These are phyloP conservation scores for Ceratobasidium sp. DNA, from an alignment of 1,284 basidiomycete species.

Conservation along the genomic window DNA sequence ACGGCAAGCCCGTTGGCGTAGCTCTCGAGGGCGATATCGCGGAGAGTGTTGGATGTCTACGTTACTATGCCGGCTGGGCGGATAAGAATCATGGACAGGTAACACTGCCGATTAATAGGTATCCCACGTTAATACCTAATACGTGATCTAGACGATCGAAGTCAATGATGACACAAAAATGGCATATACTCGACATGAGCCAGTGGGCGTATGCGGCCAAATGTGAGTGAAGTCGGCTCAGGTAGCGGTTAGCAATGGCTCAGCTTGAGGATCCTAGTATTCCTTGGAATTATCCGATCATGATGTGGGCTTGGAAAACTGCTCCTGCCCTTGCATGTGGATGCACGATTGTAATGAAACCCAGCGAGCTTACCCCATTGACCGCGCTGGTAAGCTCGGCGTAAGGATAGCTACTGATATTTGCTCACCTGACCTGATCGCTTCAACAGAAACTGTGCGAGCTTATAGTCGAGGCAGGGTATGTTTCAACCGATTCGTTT, in stretches of 20 bases:
- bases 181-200: constrained; percentile 90
- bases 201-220: constrained; percentile 93
- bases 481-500: constrained; percentile 50
- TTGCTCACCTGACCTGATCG: constrained; percentile 18
- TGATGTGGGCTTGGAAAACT: constrained; percentile 94
- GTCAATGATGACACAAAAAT: constrained; percentile 83
- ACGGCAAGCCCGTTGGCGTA: constrained; percentile 85
- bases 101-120: constrained; percentile 47
- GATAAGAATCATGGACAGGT: constrained; percentile 80
- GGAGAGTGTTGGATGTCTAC: constrained; percentile 82
- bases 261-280: constrained; percentile 65
- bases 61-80: constrained; percentile 79
- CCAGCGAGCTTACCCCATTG: constrained; percentile 91
- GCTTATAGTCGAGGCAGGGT: constrained; percentile 84
- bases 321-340: constrained; percentile 90
- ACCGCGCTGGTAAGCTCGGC: constrained; percentile 77
- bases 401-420: constrained; percentile 33
- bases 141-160: constrained; percentile 74
- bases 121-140: not conserved
- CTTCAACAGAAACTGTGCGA: constrained; percentile 77
- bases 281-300: constrained; percentile 93
- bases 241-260: not conserved
- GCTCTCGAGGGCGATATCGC: constrained; percentile 82
- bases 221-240: constrained; percentile 66
- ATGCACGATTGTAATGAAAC: constrained; percentile 92